These are phyloP conservation scores for Calonectria multiphialidica DNA, from an alignment of 2,329 filamentous ascomycete genomes.

Conservation along the genomic window DNA sequence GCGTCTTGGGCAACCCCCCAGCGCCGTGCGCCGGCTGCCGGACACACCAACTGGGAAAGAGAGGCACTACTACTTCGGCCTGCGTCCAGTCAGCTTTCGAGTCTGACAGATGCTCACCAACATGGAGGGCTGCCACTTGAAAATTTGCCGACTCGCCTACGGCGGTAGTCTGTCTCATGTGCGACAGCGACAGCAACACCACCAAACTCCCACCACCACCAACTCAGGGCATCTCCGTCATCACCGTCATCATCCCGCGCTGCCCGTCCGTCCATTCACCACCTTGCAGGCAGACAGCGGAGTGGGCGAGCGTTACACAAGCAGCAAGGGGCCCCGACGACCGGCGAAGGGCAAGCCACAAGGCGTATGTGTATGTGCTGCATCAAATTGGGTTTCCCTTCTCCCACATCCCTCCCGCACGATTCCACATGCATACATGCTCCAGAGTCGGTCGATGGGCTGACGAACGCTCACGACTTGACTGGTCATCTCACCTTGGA, in stretches of 20 bases:
- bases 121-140: background rate
- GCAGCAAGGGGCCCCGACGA: constrained; percentile 17
- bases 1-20: constrained; percentile 9
- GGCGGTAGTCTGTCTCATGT: constrained; percentile 18
- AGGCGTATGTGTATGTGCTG: background rate
- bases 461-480: constrained; percentile 41
- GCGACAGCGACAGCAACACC: constrained; percentile 10
- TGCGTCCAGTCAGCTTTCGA: constrained; percentile 15
- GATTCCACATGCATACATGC: background rate
- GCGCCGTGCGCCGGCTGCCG: constrained; percentile 11
- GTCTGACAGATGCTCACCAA: constrained; percentile 13
- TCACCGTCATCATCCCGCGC: constrained; percentile 26
- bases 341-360: constrained; percentile 1
- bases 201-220: background rate
- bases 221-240: constrained; percentile 17
- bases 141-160: constrained; percentile 23
- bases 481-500: constrained; percentile 33
- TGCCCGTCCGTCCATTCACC: constrained; percentile 17
- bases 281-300: constrained; percentile 8
- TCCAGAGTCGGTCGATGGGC: constrained; percentile 28
- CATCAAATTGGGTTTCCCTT: background rate
- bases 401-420: background rate
- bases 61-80: background rate
- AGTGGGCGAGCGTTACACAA: constrained; percentile 22
- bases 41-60: background rate